Conservation (phyloP, 2,329 filamentous ascomycete genomes). For the Penicillium concentricum region DNA sequence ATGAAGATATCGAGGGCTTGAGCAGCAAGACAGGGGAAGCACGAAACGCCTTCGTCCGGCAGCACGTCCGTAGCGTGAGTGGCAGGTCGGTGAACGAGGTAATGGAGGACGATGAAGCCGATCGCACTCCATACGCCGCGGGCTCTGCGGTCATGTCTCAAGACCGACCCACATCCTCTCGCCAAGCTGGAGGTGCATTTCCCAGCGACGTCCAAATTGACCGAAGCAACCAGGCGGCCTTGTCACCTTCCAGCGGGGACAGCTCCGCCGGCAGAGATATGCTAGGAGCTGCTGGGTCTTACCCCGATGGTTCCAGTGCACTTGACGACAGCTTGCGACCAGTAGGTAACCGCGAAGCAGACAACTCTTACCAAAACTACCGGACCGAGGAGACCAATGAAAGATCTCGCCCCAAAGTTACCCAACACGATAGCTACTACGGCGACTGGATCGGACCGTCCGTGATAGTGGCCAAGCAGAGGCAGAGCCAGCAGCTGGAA, state of each 20-base stretch:
- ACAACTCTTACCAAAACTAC: slow-evolving; percentile 13
- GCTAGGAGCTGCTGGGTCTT: slow-evolving; percentile 57
- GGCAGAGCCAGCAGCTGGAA: slow-evolving; percentile 16
- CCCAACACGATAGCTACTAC: slow-evolving; percentile 44
- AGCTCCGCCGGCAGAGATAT: slow-evolving; percentile 68
- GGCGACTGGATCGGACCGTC: slow-evolving; percentile 55
- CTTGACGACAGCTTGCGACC: slow-evolving; percentile 37
- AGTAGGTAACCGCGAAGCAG: slow-evolving; percentile 21
- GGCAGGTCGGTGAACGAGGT: slow-evolving; percentile 68
- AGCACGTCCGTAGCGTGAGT: slow-evolving; percentile 75
- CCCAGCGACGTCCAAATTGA: slow-evolving; percentile 90
- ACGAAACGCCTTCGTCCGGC: slow-evolving; percentile 80
- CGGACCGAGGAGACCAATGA: slow-evolving; percentile 4
- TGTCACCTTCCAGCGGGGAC: slow-evolving; percentile 77
- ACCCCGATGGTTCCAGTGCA: slow-evolving; percentile 49
- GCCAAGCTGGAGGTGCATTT: slow-evolving; percentile 93
- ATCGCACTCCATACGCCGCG: slow-evolving; percentile 64
- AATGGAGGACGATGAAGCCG: slow-evolving; percentile 71
- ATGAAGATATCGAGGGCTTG: slow-evolving; percentile 84
- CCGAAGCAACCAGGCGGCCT: slow-evolving; percentile 75
- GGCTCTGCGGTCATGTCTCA: slow-evolving; percentile 45
- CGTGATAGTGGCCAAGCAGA: slow-evolving; percentile 29
- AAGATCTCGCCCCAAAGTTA: slow-evolving; percentile 15
- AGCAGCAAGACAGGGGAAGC: slow-evolving; percentile 88
- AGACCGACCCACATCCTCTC: slow-evolving; percentile 44